Base-by-base conservation (phyloP, 2,329 filamentous ascomycete genomes). In the Apiospora koreana region DNA sequence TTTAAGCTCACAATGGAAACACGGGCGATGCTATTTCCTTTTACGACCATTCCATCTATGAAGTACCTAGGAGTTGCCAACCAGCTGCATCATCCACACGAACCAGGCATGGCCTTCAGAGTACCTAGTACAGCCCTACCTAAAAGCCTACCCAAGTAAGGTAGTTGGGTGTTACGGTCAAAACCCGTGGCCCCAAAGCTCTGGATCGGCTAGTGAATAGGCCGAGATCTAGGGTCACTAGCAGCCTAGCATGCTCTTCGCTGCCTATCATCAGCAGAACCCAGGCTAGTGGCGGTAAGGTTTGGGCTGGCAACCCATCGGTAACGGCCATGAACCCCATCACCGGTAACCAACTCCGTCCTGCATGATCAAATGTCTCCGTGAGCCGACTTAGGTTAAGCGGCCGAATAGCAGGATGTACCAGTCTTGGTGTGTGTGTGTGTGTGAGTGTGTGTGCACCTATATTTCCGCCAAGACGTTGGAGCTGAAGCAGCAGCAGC, bases 341-440 rank as follows among this genome's bases (percentile, higher is more conserved):
- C 35, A 21, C 54, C 46, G 65, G 65, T 67, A 67, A 18, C 45
- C 31, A 67, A 21, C 43, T 69, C 68, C 70, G 67, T 64, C 58
- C 28, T 62, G 54, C 28, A 62, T 62, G 21, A 7, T 31, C 54
- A 35, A 14, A n/a, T 23, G 28, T 31, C 35, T 35, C 45, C 41
- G 42, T 46, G 65, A 46, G 65, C 45, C 42, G 65, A 42, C 31
- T 46, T 67, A 16, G 42, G 45, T 18, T 67, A 46, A 45, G 65
- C 41, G 65, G 65, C 65, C 45, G 65, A 46, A 28, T 46, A n/a
- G 25, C 42, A 28, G 42, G 18, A 23, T 25, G 12, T 46, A 23
- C 42, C 65, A 42, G 25, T 23, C 42, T n/a, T 28, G 21, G 65
- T n/a, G 9, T n/a, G 5, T 23, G n/a, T 28, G 7, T n/a, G 38